These are phyloP conservation scores for Phaeosphaeria sp. DNA, from an alignment of 2,329 filamentous ascomycete species.

Conservation along the genomic window DNA sequence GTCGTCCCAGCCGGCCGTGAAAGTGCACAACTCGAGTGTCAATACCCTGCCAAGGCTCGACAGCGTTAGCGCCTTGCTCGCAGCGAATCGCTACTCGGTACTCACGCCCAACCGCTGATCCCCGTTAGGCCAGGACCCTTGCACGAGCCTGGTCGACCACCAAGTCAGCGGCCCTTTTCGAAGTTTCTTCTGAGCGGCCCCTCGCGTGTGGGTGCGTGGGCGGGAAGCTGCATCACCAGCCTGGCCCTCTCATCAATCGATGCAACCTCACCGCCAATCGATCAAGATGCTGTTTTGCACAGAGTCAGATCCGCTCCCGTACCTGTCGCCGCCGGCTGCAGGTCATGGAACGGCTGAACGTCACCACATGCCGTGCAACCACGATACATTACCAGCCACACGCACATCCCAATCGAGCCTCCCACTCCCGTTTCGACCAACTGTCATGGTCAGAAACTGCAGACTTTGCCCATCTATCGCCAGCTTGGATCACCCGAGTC, in stretches of 20 bases:
- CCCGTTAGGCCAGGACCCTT: slow-evolving; percentile 36
- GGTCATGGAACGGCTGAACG: background rate
- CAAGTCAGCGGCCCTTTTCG: slow-evolving; percentile 1
- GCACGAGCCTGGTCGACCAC: slow-evolving; percentile 11
- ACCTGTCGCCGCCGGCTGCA: background rate
- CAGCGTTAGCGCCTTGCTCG: slow-evolving; percentile 23
- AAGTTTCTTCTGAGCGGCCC: slow-evolving; percentile 1
- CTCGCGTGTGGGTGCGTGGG: background rate
- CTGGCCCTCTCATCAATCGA: background rate
- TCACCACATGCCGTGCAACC: background rate
- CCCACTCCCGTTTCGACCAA: background rate
- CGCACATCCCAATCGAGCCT: slow-evolving; percentile 11
- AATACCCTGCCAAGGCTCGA: slow-evolving; percentile 34
- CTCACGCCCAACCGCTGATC: slow-evolving; percentile 33
- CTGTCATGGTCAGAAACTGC: slow-evolving; percentile 24
- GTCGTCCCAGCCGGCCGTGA: slow-evolving; percentile 13
- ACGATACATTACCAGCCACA: slow-evolving; percentile 27
- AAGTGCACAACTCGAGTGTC: slow-evolving; percentile 37
- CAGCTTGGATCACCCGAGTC: slow-evolving; percentile 42
- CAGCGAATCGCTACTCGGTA: slow-evolving; percentile 25
- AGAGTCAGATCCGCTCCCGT: background rate
- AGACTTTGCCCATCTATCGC: slow-evolving; percentile 21
- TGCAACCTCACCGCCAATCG: slow-evolving; percentile 2
- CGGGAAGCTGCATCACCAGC: background rate
- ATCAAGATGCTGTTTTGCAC: background rate